These are phyloP conservation scores for Aspergillus baeticus DNA, from an alignment of 495 filamentous ascomycete genomes.

Conservation along the genomic window DNA sequence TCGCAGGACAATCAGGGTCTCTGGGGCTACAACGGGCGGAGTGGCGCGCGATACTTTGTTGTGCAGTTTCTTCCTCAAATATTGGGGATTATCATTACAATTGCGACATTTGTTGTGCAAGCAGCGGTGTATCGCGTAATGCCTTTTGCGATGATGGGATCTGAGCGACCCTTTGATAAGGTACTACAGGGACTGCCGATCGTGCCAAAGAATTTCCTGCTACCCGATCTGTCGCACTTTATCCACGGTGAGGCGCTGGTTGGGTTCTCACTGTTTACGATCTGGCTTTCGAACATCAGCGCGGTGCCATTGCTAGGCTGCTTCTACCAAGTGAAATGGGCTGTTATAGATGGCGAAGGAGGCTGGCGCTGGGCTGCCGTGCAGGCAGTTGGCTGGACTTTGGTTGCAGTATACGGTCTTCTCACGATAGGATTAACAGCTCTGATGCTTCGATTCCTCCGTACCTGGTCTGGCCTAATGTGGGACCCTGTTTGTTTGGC, in stretches of 20 bases:
- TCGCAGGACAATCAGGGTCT: slow-evolving; percentile 64
- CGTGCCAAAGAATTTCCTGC: slow-evolving; percentile 51
- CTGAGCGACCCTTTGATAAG: slow-evolving; percentile 39
- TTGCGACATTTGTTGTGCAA: slow-evolving; percentile 74
- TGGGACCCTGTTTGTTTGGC: slow-evolving; percentile 84
- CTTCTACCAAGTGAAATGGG: slow-evolving; percentile 60
- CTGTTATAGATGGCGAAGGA: slow-evolving; percentile 36
- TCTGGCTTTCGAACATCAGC: slow-evolving; percentile 63
- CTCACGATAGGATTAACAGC: slow-evolving; percentile 58
- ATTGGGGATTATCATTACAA: slow-evolving; percentile 65
- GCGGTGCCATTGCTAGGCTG: slow-evolving; percentile 65
- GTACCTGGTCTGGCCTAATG: slow-evolving; percentile 66
- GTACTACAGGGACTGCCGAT: slow-evolving; percentile 43
- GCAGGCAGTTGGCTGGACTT: slow-evolving; percentile 72
- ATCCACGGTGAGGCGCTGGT: slow-evolving; percentile 52
- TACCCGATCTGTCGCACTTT: slow-evolving; percentile 60
- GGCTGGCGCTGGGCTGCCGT: slow-evolving; percentile 77
- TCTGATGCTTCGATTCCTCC: slow-evolving; percentile 47
- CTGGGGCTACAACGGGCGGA: slow-evolving; percentile 61
- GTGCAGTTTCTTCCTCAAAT: slow-evolving; percentile 82
- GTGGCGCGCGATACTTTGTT: slow-evolving; percentile 76
- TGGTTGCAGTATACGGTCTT: slow-evolving; percentile 70
- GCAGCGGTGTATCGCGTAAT: slow-evolving; percentile 72
- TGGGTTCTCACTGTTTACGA: slow-evolving; percentile 51
- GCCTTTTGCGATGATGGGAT: slow-evolving; percentile 75